Evolutionary conservation across 1,284 basidiomycete species (phyloP).

Genomic region (Microbotryomycetes sp.): DNA sequence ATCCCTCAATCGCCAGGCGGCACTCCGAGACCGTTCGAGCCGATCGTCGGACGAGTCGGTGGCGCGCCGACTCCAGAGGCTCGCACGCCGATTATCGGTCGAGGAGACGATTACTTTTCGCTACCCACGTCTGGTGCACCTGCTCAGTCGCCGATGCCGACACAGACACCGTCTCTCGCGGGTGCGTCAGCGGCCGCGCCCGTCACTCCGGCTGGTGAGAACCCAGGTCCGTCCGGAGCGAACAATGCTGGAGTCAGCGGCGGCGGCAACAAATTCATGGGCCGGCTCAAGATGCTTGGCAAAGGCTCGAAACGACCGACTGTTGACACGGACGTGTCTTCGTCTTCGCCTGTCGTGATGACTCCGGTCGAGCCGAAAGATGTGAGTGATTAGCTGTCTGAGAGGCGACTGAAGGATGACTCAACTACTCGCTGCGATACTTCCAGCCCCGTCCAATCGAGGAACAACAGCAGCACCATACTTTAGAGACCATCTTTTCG

Average conservation of each 20-base stretch:
- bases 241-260: not conserved
- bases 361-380: not conserved
- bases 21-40: not conserved
- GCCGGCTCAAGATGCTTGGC: slow-evolving; percentile 21
- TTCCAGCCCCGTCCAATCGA: slow-evolving; percentile 13
- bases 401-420: not conserved
- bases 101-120: slow-evolving; percentile 30
- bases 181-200: not conserved
- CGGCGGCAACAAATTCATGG: slow-evolving; percentile 23
- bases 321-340: slow-evolving; percentile 8
- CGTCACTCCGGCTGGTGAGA: not conserved
- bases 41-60: not conserved
- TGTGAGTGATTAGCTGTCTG: not conserved
- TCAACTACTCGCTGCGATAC: slow-evolving; percentile 3
- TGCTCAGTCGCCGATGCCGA: not conserved
- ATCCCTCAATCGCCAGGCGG: slow-evolving; percentile 17
- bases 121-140: not conserved
- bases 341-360: not conserved
- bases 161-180: not conserved
- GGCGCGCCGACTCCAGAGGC: not conserved
- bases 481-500: slow-evolving; percentile 60
- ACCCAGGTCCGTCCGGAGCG: not conserved
- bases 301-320: slow-evolving; percentile 22
- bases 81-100: slow-evolving; percentile 18
- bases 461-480: slow-evolving; percentile 42